phyloP scores from a whole-genome alignment of 805 yeast genomes.

The Saccharomycopsis sp. region DNA sequence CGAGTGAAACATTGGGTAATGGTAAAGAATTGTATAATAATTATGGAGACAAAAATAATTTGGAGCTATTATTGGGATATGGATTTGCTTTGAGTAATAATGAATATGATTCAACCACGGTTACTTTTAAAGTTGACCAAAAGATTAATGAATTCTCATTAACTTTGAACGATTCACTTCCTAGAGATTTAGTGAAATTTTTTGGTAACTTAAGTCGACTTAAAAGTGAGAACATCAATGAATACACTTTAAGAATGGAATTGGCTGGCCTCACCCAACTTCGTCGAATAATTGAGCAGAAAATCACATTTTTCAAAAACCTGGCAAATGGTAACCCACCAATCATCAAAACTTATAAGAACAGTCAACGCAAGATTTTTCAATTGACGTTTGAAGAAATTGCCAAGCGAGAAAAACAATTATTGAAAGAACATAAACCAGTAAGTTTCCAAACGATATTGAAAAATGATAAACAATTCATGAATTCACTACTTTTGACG shows the following conservation, averaged over 20 bases:
- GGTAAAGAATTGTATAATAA: conserved; percentile 63
- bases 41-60: conserved; percentile 85
- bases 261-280: conserved; percentile 57
- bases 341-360: conserved; percentile 39
- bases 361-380: conserved; percentile 43
- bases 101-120: conserved; percentile 48
- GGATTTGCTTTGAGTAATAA: conserved; percentile 64
- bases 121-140: conserved; percentile 49
- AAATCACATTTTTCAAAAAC: conserved; percentile 35
- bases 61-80: conserved; percentile 71
- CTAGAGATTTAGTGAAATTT: conserved; percentile 41
- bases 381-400: conserved; percentile 39
- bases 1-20: conserved; percentile 12
- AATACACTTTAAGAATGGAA: conserved; percentile 44
- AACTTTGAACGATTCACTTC: conserved; percentile 27
- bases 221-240: conserved; percentile 36
- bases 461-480: conserved; percentile 47
- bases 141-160: conserved; percentile 33
- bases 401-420: conserved; percentile 38
- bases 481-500: conserved; percentile 45
- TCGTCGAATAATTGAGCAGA: conserved; percentile 44
- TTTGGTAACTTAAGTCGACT: conserved; percentile 49
- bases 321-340: conserved; percentile 24
- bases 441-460: conserved; percentile 51
- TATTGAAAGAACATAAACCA: conserved; percentile 41